These are phyloP conservation scores for Candida wancherniae DNA, from an alignment of 805 yeast species.

Conservation along the genomic window DNA sequence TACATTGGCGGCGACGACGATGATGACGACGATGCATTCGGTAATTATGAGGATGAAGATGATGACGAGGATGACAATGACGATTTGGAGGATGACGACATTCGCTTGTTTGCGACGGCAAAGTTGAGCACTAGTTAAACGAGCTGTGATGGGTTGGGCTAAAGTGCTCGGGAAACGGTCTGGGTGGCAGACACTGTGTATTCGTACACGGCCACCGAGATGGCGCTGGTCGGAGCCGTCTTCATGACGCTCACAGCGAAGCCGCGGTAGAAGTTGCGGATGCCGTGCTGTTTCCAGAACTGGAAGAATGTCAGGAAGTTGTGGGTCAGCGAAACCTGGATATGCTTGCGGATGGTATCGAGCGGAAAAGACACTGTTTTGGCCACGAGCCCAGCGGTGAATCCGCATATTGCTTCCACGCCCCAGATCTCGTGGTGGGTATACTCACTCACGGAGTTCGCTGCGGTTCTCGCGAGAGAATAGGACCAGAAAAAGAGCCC, in stretches of 20 bases:
- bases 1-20: too few species aligned
- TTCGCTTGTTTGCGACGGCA: constrained; percentile 27
- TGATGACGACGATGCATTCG: constrained; percentile 21
- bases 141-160: too few species aligned
- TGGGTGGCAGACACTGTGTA: constrained; percentile 19
- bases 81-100: constrained; percentile 23
- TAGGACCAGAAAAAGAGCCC: constrained; percentile 74
- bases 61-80: constrained; percentile 16
- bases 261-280: constrained; percentile 70
- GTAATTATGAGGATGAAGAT: constrained; percentile 17
- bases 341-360: constrained; percentile 73
- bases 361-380: constrained; percentile 79
- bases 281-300: constrained; percentile 55
- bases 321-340: constrained; percentile 56
- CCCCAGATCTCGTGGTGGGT: constrained; percentile 24
- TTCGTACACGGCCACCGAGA: constrained; percentile 66
- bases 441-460: constrained; percentile 18
- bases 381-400: constrained; percentile 70
- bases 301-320: too few species aligned
- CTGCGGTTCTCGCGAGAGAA: constrained; percentile 43
- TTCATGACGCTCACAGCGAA: constrained; percentile 65
- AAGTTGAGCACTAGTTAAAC: neutral
- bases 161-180: constrained; percentile 1
- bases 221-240: constrained; percentile 74
- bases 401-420: constrained; percentile 58